A percentile compares a stretch with the other conserved stretches of the same genome.
Conservation (phyloP, 106 monocot species). For the Chionographis japonica region DNA sequence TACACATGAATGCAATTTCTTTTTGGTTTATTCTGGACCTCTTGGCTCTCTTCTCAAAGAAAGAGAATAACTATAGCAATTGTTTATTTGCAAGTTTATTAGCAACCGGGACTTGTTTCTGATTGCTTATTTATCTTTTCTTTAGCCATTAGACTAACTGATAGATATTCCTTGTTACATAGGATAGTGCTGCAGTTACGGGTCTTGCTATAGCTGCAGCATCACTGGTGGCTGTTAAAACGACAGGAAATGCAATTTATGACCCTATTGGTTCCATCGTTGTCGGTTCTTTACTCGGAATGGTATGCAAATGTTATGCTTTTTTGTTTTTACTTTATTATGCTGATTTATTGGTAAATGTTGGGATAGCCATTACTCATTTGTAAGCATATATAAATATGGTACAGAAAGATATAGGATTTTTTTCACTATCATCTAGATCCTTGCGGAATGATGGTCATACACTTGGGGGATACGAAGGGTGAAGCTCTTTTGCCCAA, state of each 20-base stretch:
- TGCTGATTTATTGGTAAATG: background rate
- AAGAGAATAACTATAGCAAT: too few species aligned
- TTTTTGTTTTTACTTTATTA: background rate
- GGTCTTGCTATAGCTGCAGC: conserved; percentile 91
- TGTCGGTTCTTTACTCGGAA: conserved; percentile 91
- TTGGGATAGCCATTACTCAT: background rate
- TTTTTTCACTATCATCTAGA: too few species aligned
- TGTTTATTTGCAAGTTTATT: too few species aligned
- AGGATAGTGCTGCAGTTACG: conserved; percentile 99
- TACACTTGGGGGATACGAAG: too few species aligned
- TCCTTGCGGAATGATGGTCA: too few species aligned
- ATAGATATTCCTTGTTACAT: conserved; percentile 7
- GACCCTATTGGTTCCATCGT: conserved; percentile 97
- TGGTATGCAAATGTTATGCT: conserved; percentile 40
- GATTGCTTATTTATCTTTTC: background rate
- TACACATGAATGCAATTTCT: background rate
- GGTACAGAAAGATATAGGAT: too few species aligned
- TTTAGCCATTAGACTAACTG: background rate
- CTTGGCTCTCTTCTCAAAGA: too few species aligned
- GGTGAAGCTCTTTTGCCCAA: too few species aligned
- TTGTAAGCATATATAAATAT: too few species aligned
- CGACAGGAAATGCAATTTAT: conserved; percentile 96
- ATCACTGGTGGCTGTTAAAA: conserved; percentile 84
- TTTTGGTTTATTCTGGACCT: background rate
- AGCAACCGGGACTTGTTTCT: background rate